These are phyloP conservation scores for Diaporthe velutina DNA, from an alignment of 2,329 filamentous ascomycete genomes.

Conservation along the genomic window DNA sequence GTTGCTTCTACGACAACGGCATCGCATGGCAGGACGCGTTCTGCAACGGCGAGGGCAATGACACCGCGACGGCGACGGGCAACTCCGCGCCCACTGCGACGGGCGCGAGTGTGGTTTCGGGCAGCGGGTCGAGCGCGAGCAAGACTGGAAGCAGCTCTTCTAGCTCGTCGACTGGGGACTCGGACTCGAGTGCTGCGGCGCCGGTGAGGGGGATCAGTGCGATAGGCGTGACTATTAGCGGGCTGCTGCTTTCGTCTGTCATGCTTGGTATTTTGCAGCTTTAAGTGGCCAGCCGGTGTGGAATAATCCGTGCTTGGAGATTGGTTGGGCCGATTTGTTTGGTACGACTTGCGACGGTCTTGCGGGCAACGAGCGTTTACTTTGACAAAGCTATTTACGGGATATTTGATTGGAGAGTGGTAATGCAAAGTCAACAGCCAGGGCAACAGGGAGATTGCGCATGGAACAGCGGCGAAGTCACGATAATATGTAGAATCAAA, in stretches of 20 bases:
- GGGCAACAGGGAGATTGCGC: not conserved
- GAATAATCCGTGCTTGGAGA: not conserved
- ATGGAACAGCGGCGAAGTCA: not conserved
- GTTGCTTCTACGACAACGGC: constrained; percentile 53
- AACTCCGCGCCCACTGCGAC: constrained; percentile 41
- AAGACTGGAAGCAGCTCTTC: not conserved
- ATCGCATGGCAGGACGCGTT: constrained; percentile 52
- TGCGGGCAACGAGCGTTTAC: not conserved
- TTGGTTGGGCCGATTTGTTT: not conserved
- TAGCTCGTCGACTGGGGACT: constrained; percentile 23
- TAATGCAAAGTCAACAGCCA: not conserved
- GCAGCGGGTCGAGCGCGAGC: constrained; percentile 15
- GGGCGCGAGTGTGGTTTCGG: constrained; percentile 45
- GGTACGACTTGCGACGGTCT: not conserved
- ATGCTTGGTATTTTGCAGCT: constrained; percentile 22
- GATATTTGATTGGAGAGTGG: not conserved
- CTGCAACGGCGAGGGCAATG: constrained; percentile 51
- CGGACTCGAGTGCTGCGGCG: constrained; percentile 31
- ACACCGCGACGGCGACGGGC: constrained; percentile 51
- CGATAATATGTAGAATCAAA: not conserved
- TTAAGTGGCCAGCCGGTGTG: not conserved
- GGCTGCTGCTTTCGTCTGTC: constrained; percentile 25
- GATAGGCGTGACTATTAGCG: constrained; percentile 8
- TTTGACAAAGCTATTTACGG: not conserved
- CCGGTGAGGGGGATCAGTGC: not conserved